Conservation (phyloP, 2,329 filamentous ascomycete species). For the Nemania sp. region DNA sequence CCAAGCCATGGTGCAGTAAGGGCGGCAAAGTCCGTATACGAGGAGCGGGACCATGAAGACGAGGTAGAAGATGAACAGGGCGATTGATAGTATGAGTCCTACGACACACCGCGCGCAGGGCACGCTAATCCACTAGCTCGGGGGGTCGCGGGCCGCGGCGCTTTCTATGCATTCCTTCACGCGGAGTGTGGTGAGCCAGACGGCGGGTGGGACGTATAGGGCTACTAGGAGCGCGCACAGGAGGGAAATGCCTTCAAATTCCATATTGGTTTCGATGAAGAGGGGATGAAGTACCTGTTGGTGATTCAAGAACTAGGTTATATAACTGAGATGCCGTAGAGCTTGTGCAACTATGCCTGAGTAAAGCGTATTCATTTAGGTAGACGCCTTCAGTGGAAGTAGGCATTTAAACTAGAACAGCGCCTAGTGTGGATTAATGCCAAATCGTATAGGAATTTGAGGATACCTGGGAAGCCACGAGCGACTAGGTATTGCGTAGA, state of each 20-base stretch:
- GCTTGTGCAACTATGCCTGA: too few relatives aligned
- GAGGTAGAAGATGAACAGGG: constrained; percentile 12
- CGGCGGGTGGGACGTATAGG: neutral
- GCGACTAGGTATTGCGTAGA: too few relatives aligned
- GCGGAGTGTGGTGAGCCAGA: neutral
- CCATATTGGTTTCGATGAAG: neutral
- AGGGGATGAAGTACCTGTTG: neutral
- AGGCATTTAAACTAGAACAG: too few relatives aligned
- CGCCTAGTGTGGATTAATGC: too few relatives aligned
- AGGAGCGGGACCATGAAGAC: neutral
- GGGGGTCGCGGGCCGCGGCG: neutral
- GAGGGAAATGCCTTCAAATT: neutral
- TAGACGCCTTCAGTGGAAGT: too few relatives aligned
- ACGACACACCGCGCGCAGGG: neutral
- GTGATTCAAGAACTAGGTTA: neutral
- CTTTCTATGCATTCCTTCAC: neutral
- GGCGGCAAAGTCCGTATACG: constrained; percentile 47
- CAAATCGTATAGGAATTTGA: too few relatives aligned
- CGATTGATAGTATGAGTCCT: neutral
- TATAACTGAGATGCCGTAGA: too few relatives aligned
- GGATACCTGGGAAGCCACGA: too few relatives aligned
- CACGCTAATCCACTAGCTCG: neutral
- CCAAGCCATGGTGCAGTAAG: neutral
- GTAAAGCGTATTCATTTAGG: too few relatives aligned
- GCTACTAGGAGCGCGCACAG: neutral